Base-by-base conservation (phyloP, 1,284 basidiomycete genomes). In the Gomphus sp. region DNA sequence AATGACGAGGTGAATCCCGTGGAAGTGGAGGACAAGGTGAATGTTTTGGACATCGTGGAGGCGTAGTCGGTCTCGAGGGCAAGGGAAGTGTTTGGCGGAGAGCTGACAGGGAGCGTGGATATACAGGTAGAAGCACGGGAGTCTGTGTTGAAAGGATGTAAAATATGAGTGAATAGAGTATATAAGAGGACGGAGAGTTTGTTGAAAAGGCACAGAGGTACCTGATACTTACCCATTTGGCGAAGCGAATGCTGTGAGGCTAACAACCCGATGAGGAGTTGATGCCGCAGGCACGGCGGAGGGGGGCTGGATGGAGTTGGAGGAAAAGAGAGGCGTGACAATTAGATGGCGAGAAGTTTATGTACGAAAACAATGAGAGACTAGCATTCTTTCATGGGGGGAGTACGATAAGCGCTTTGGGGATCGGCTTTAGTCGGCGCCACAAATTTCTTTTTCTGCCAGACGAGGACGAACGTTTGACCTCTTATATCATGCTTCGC, bases 21-120 rank as follows among this genome's bases (percentile, higher is more conserved):
- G 43, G 48, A 55, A 44, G 55, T 49, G 56, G 62, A 62, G 47
- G 52, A 63, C 34, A 28, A 41, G 53, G 31, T 58, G 56, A 61
- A 41, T 33, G 33, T 14, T 37, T 49, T 47, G n/a, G 45, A 48
- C 54, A 47, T 28, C 41, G 33, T 55, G 4, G 39, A 12, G 1
- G 47, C 12, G 36, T 50, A 45, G 1, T 31, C 28, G 18, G 55
- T 57, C 33, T 57, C 36, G 22, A 57, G 50, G n/a, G 28, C 31
- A 47, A 50, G 33, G 18, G 44, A n/a, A 11, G 44, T 14, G 36
- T 36, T 50, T 33, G 34, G 18, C 28, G 37, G 50, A 8, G 53
- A 43, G n/a, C 14, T 22, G 36, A n/a, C 9, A 7, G 53, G 3
- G 22, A 43, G 18, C 2, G 33, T 55, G 28, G 43, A 16, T 4